Conservation (phyloP, 2,329 filamentous ascomycete species). For the Amauroascus niger region DNA sequence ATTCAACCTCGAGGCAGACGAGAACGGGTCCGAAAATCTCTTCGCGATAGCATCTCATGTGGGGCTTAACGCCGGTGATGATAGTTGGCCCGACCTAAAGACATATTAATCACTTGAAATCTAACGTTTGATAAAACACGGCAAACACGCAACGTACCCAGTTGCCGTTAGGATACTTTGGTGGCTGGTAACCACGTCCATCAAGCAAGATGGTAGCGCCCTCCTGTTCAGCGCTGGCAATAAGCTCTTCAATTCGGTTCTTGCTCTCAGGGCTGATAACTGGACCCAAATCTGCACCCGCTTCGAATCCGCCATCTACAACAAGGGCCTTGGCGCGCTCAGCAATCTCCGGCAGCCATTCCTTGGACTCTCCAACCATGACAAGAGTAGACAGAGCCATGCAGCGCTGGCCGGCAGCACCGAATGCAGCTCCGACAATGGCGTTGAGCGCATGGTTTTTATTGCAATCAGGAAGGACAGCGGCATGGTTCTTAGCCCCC, state of each 20-base stretch:
- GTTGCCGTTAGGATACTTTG: slow-evolving; percentile 57
- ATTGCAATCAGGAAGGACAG: slow-evolving; percentile 57
- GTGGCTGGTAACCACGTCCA: slow-evolving; percentile 50
- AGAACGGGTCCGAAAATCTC: slow-evolving; percentile 60
- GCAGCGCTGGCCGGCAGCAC: slow-evolving; percentile 59
- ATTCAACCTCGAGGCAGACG: slow-evolving; percentile 51
- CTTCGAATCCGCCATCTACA: slow-evolving; percentile 53
- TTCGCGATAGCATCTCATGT: slow-evolving; percentile 58
- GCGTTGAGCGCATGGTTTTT: slow-evolving; percentile 59
- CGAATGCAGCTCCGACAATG: slow-evolving; percentile 58
- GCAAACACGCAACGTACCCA: slow-evolving; percentile 41
- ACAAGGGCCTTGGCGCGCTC: slow-evolving; percentile 50
- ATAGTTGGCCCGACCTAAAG: slow-evolving; percentile 52
- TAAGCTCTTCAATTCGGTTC: slow-evolving; percentile 54
- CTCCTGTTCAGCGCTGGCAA: slow-evolving; percentile 52
- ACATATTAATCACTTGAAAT: neutral
- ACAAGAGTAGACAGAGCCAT: slow-evolving; percentile 60
- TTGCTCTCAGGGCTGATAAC: slow-evolving; percentile 55
- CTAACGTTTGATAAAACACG: neutral
- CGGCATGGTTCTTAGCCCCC: slow-evolving; percentile 61
- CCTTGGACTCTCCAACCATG: slow-evolving; percentile 55
- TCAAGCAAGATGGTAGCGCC: slow-evolving; percentile 56
- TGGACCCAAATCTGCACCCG: slow-evolving; percentile 52
- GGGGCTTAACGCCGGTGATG: slow-evolving; percentile 54
- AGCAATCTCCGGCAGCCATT: slow-evolving; percentile 54